phyloP scores from a whole-genome alignment of 306 rosid species.

The Leucaena leucocephala region DNA sequence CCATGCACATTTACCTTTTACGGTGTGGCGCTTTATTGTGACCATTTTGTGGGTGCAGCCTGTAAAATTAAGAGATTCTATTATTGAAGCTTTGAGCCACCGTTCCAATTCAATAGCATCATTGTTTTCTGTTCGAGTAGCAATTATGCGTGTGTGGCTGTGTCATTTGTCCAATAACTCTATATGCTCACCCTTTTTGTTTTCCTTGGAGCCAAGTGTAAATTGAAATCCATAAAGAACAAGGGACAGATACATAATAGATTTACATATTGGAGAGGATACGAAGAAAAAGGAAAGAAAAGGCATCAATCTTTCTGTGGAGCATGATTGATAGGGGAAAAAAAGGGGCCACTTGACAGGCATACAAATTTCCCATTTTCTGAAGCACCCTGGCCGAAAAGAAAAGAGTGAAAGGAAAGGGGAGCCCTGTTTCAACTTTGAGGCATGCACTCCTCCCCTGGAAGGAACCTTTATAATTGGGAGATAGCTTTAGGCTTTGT shows the following conservation, averaged over 20 bases:
- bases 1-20: not conserved
- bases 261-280: not conserved
- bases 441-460: constrained; percentile 44
- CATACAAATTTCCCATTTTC: constrained; percentile 27
- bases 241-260: not conserved
- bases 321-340: constrained; percentile 28
- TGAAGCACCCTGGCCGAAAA: constrained; percentile 1
- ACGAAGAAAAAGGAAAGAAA: not conserved
- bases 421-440: constrained; percentile 10
- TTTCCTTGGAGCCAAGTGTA: not conserved
- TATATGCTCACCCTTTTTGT: not conserved
- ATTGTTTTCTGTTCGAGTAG: not conserved
- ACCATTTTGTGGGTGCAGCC: not conserved
- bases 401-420: constrained; percentile 9
- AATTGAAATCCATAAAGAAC: not conserved
- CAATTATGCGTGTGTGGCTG: not conserved
- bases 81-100: constrained; percentile 1
- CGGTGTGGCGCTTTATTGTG: not conserved
- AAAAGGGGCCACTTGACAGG: constrained; percentile 27
- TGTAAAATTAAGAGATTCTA: not conserved
- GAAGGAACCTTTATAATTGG: constrained; percentile 36
- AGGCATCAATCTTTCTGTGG: constrained; percentile 21
- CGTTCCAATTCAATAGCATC: constrained; percentile 1
- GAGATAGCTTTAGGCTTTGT: constrained; percentile 28
- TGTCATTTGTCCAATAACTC: constrained; percentile 2